Evolutionary conservation across 2,329 filamentous ascomycete genomes (phyloP), one percentile per base, ranked within the genome.

Genomic region (Huntiella abstrusa): DNA sequence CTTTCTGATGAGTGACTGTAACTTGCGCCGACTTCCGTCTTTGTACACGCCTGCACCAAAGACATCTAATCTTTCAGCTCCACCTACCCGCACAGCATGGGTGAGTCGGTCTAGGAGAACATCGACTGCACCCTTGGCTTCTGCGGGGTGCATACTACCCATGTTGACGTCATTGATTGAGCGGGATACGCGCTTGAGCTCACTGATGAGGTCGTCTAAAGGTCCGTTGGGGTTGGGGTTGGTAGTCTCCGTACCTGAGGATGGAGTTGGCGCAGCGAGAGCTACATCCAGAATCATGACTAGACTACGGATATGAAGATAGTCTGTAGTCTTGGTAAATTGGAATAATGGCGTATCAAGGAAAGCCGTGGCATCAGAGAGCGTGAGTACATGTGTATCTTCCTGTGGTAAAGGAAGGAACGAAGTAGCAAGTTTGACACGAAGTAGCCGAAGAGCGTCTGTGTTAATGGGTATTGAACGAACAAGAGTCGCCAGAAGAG

Each of bases 61-160:
- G 4, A 74, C 65, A 52, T 64, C 69, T 49, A 64, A 66, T 55
- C 69, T 74, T 8, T 65, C 66, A 43, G 64, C 69, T 40, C 65
- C 68, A 53, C 70, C 72, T 8, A 81, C 82, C 42, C 85, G 70
- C 41, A 88, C 77, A 2, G 74, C 71, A 57, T 80, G 77, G 41
- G 76, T 62, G 11, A 95, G 65, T 47, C 87, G 74, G 55, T 82
- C 76, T 49, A 78, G 71, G n/a, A 94, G 63, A 48, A 77, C 70
- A 54, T 92, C 81, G 35, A 93, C 67, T 8, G 71, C 69, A 46
- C 77, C 76, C 60, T 93, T 94, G 10, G 82, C 76, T 55, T 92
- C 77, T 28, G 83, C 80, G 28, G 82, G 72, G 12, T 72, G 70
- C 49, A 91, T 67, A 54, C 81, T 75, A 16, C 75, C 75, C 39